Base-by-base conservation (phyloP, 2,329 filamentous ascomycete species). In the Chaetothyriales sp. region DNA sequence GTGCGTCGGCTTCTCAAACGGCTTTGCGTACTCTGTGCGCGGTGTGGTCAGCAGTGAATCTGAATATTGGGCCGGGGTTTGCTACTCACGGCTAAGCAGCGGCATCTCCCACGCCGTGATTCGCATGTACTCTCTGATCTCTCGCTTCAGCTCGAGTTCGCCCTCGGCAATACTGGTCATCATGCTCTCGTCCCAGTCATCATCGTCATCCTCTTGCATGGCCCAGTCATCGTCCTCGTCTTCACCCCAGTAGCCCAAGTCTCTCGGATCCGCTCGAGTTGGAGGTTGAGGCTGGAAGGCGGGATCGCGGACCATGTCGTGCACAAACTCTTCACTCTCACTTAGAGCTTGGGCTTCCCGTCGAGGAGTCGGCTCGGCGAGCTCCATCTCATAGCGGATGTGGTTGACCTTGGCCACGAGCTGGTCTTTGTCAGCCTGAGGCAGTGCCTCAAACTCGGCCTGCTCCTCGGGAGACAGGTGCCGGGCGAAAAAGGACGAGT, bases 51-150 rank as follows among this genome's bases (percentile, higher is more conserved):
- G 56, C 48, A 53, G 39, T 18, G 12, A 19, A 20, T 47, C 43
- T 36, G 39, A 19, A 49, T 42, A 47, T 45, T 49, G 44, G 43
- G 22, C 25, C 26, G 18, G 19, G 15, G 32, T 26, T 22, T 48
- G 48, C 18, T 22, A 75, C 86, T 67, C 78, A 95, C 89, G 85
- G 52, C 82, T 80, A 53, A 98, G 73, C 55, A 95, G 71, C 8
- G 92, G 92, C 83, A 98, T 86, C 68, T 98, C 92, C 89, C 92
- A 98, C 20, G 88, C 87, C 46, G 85, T 81, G 59, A 95, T 74
- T 49, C 92, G 78, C 46, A 85, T 82, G 66, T 95, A 95, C 62
- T 95, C 81, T 72, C 92, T 78, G 64, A 90, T 76, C 68, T 96
- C 89, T 56, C 90, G 77, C 62, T 93, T 82, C 66, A 92, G 78